Conservation (phyloP, 768 basidiomycete genomes). For the Xerocomellus chrysenteron region DNA sequence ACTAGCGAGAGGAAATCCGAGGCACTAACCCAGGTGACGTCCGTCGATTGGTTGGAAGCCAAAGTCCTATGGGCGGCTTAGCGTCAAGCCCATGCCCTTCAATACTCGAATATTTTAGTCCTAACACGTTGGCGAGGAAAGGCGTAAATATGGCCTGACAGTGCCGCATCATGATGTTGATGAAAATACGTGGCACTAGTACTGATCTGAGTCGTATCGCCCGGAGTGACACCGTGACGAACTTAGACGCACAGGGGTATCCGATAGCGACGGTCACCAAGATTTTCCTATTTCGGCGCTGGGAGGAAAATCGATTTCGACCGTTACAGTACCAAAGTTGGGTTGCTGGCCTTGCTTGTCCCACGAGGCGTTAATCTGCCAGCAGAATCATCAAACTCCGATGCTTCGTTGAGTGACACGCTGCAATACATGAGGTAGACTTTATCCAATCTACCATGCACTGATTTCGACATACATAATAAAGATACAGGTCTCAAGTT, state of each 20-base stretch:
- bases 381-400: neutral
- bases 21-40: neutral
- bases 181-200: neutral
- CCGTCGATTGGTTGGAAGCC: neutral
- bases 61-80: neutral
- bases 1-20: neutral
- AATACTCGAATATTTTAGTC: neutral
- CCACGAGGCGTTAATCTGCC: conserved; percentile 20
- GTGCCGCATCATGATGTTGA: conserved; percentile 1
- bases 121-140: conserved; percentile 11
- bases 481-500: neutral
- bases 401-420: conserved; percentile 11
- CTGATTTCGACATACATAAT: conserved; percentile 7
- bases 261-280: neutral
- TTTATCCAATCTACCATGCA: conserved; percentile 2
- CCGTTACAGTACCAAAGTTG: neutral
- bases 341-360: conserved; percentile 11
- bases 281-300: neutral
- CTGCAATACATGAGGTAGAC: conserved; percentile 8
- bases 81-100: neutral
- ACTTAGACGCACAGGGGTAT: neutral
- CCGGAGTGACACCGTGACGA: neutral
- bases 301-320: neutral
- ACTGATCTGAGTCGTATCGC: neutral
- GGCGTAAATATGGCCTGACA: neutral